Conservation (phyloP, 78 protist genomes). For the Acrasis kona region DNA sequence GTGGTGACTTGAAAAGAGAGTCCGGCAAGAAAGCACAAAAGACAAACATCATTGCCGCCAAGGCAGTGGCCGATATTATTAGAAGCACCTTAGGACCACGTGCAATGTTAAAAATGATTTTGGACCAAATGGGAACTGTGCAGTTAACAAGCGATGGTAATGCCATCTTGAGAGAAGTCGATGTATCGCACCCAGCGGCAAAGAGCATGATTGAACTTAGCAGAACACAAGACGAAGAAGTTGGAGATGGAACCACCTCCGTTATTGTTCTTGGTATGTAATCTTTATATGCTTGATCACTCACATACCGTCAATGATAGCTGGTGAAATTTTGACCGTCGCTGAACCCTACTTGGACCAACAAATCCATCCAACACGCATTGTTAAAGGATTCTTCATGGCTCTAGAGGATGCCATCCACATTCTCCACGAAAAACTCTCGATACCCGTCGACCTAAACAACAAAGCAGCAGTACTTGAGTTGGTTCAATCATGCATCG, state of each 20-base stretch:
- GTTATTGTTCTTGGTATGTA: conserved; percentile 80
- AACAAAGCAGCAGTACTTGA: conserved; percentile 44
- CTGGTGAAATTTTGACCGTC: conserved; percentile 75
- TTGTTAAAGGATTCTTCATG: conserved; percentile 61
- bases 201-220: conserved; percentile 86
- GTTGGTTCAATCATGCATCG: conserved; percentile 62
- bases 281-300: background rate
- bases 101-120: conserved; percentile 97
- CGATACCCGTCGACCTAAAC: conserved; percentile 61
- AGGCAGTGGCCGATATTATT: conserved; percentile 87
- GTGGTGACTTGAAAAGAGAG: too few species aligned
- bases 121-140: conserved; percentile 95
- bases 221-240: conserved; percentile 94
- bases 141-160: conserved; percentile 97
- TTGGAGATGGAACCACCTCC: conserved; percentile 99
- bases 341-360: conserved; percentile 80
- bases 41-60: background rate
- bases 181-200: conserved; percentile 98
- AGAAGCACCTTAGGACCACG: conserved; percentile 94
- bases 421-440: conserved; percentile 29
- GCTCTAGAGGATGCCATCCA: conserved; percentile 83
- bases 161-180: conserved; percentile 94
- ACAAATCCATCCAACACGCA: conserved; percentile 82
- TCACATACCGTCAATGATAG: too few species aligned
- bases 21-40: background rate